Base-by-base conservation (phyloP, 164 flowering plant species). In the Umbilicus rupestris region DNA sequence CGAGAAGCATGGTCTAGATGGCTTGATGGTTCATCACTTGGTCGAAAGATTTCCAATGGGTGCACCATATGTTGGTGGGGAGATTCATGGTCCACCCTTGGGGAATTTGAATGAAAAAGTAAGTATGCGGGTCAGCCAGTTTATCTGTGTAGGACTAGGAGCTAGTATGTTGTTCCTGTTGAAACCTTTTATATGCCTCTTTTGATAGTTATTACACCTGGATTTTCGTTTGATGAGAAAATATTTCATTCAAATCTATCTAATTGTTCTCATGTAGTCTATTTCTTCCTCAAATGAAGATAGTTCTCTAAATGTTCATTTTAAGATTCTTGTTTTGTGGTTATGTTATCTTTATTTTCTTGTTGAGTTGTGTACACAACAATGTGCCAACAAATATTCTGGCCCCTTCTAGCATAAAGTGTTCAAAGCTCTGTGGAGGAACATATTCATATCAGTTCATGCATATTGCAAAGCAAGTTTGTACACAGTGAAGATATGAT, bases 31-130 rank as follows among this genome's bases (percentile, higher is more conserved):
- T 42, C 99, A 95, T 83, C 97, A 92, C n/a, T 79, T 95, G 44
- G 97, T 95, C 68, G 99, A 95, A 77, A 83, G 96, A 76, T 95
- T 95, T 73, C 99, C 99, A 37, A 89, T 92, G 97, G 99, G 94
- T 68, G 97, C 97, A 73, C 96, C 97, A 64, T 95, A 86, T 58
- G 82, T 83, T 16, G 99, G 99, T 70, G 97, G 96, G 66, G 85
- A 80, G 66, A 83, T 91, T 74, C 97, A 89, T 75, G 99, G 96
- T 44, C 97, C 96, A 55, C 94, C 97, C 35, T 79, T 88, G 7
- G 94, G 87, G 14, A 90, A 90, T 84, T 75, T 92, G 72, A 90
- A 89, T 79, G 97, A 89, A 76, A 92, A 95, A 92, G 99, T 73
- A 81, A 86, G 84, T 76, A 37, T 62, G 4, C 46, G 64, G 64